Evolutionary conservation across 805 yeast species (phyloP), one percentile per base, ranked within the genome.

Genomic region (Suhomyces kilbournensis): DNA sequence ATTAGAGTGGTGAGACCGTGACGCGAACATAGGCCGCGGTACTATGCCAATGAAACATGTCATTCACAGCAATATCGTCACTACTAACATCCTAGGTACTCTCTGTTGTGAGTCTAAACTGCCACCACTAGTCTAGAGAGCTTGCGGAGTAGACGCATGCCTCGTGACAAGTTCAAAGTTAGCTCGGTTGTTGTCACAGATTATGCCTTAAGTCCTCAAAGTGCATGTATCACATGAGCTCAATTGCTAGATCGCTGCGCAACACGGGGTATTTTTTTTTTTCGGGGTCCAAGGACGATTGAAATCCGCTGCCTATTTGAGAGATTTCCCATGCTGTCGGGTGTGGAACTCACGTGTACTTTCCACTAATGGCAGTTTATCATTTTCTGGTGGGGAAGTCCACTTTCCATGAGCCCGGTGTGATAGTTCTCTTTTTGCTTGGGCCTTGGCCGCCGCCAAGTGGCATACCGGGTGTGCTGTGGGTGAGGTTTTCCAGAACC

Each of bases 341-440:
- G 28, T 26, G 8, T 26, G 28, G 25, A 26, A 26, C 12, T 26
- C n/a, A 28, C 32, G 32, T 28, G n/a, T 28, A 12, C 32, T 12
- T 28, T 12, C 32, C n/a, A 5, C 2, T 28, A 12, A 28, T 28
- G 19, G 20, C 15, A 17, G 40, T 35, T 35, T 35, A 17, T 38
- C 42, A 38, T 38, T 38, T 38, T 38, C 42, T 19, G 17, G 42
- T 19, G 42, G 42, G 42, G 42, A 17, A 38, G 6, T 8, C 17
- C 10, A 30, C 17, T 22, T 50, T 58, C 61, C 59, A 55, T 7
- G 59, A 51, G 3, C 65, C 63, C 14, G 65, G 63, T 19, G 61
- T 56, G 2, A 44, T 44, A 7, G 59, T 56, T 26, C 58, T 38
- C 22, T 49, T 47, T 14, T 26, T 14, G 23, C 17, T 38, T 17